A percentile compares a stretch with the other conserved stretches of the same genome.
These are phyloP conservation scores for Diaporthe ampelina DNA, from an alignment of 2,329 filamentous ascomycete species.

Conservation along the genomic window DNA sequence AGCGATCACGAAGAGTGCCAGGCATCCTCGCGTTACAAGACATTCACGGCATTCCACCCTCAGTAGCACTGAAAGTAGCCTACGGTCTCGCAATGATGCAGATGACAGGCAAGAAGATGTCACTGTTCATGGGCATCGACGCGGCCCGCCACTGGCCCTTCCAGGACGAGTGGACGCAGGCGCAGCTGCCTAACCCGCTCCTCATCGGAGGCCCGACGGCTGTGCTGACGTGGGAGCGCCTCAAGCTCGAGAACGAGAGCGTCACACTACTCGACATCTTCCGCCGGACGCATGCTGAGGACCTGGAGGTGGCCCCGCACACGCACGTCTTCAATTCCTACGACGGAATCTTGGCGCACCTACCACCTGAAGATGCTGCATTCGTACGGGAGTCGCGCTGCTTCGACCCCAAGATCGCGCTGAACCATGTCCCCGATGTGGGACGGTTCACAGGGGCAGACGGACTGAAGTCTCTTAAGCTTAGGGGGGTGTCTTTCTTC, in stretches of 20 bases:
- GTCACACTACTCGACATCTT: neutral
- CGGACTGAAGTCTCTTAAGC: neutral
- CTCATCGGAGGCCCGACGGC: neutral
- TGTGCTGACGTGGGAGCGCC: slow-evolving; percentile 12
- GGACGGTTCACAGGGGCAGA: slow-evolving; percentile 22
- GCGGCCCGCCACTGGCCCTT: slow-evolving; percentile 25
- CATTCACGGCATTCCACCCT: neutral
- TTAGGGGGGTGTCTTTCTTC: neutral
- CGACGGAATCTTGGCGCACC: neutral
- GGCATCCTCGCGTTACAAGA: neutral
- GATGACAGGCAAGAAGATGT: slow-evolving; percentile 10
- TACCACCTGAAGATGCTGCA: neutral
- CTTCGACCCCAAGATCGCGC: slow-evolving; percentile 13
- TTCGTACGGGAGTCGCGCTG: neutral
- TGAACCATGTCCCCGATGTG: slow-evolving; percentile 20
- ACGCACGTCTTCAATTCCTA: slow-evolving; percentile 11
- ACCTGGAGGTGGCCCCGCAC: neutral
- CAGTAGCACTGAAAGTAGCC: slow-evolving; percentile 6
- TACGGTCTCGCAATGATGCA: neutral
- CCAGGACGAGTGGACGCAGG: slow-evolving; percentile 12
- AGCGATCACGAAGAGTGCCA: neutral
- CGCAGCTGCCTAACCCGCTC: slow-evolving; percentile 10
- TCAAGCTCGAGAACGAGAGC: neutral
- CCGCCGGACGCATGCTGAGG: neutral
- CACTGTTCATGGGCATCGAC: neutral